Conservation (phyloP, 2,329 filamentous ascomycete genomes). For the Rhynchosporium graminicola region DNA sequence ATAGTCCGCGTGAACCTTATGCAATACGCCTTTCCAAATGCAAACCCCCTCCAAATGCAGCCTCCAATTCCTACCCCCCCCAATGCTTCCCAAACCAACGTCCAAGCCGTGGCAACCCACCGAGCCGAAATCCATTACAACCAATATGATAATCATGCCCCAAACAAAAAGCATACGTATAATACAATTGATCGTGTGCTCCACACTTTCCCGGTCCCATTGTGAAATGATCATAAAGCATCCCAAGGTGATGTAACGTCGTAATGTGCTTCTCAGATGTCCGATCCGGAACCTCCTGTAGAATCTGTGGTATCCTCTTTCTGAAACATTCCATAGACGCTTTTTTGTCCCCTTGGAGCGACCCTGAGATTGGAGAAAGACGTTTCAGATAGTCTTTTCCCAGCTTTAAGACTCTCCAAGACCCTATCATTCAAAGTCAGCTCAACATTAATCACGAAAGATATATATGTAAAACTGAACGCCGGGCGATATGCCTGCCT, state of each 20-base stretch:
- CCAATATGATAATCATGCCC: conserved; percentile 13
- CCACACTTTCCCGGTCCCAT: too few species aligned
- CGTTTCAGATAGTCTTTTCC: conserved; percentile 73
- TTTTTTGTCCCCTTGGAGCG: conserved; percentile 62
- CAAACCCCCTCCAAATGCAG: neutral
- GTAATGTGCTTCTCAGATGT: neutral
- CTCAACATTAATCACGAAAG: neutral
- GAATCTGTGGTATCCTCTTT: conserved; percentile 23
- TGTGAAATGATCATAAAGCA: neutral
- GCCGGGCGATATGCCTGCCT: neutral
- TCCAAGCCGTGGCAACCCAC: conserved; percentile 28
- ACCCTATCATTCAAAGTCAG: conserved; percentile 55
- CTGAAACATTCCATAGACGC: conserved; percentile 58
- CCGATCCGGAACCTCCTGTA: conserved; percentile 10
- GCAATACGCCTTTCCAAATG: conserved; percentile 10
- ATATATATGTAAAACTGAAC: conserved; percentile 1
- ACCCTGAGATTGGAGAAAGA: conserved; percentile 66
- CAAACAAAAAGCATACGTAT: neutral
- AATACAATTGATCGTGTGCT: neutral
- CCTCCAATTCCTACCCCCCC: conserved; percentile 23
- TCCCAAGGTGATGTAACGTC: neutral
- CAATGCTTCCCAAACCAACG: conserved; percentile 21
- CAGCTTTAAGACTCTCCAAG: conserved; percentile 77
- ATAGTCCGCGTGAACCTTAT: neutral
- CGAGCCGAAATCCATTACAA: conserved; percentile 20